Conservation (phyloP, 192 early-diverging fungal genomes). For the Lobosporangium transversale region DNA sequence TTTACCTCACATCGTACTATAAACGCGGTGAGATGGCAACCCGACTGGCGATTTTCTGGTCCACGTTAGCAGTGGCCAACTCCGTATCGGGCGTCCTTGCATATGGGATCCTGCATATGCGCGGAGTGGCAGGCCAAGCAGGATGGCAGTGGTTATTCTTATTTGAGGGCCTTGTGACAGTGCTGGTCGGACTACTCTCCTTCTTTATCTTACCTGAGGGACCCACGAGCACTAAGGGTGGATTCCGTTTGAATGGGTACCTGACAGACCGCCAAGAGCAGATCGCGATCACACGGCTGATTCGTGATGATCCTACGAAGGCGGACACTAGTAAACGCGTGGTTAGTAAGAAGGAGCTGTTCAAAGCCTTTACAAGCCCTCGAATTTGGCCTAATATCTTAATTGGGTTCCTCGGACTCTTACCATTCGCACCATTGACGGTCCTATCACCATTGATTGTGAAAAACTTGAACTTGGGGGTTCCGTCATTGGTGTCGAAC, state of each 20-base stretch:
- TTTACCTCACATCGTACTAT: constrained; percentile 63
- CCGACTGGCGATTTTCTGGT: constrained; percentile 63
- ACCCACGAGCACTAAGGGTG: constrained; percentile 44
- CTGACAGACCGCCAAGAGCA: constrained; percentile 60
- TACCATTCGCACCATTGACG: constrained; percentile 35
- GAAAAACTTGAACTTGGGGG: constrained; percentile 49
- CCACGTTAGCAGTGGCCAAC: constrained; percentile 61
- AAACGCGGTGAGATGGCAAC: constrained; percentile 56
- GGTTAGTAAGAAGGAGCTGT: constrained; percentile 30
- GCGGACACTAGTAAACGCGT: constrained; percentile 47
- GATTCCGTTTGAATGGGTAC: constrained; percentile 49
- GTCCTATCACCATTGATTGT: constrained; percentile 54
- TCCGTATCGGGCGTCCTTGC: constrained; percentile 67
- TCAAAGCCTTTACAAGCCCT: constrained; percentile 37
- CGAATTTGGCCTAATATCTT: constrained; percentile 51
- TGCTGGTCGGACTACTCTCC: constrained; percentile 58
- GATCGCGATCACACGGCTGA: constrained; percentile 68
- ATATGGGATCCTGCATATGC: constrained; percentile 64
- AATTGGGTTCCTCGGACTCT: constrained; percentile 54
- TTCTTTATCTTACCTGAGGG: constrained; percentile 64
- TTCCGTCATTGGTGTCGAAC: constrained; percentile 44
- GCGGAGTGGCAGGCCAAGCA: constrained; percentile 59
- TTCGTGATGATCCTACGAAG: constrained; percentile 70
- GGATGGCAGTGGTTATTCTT: constrained; percentile 77
- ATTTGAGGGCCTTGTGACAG: constrained; percentile 66